Evolutionary conservation across 1,284 basidiomycete genomes (phyloP).

Genomic region (Ganoderma resinaceum): DNA sequence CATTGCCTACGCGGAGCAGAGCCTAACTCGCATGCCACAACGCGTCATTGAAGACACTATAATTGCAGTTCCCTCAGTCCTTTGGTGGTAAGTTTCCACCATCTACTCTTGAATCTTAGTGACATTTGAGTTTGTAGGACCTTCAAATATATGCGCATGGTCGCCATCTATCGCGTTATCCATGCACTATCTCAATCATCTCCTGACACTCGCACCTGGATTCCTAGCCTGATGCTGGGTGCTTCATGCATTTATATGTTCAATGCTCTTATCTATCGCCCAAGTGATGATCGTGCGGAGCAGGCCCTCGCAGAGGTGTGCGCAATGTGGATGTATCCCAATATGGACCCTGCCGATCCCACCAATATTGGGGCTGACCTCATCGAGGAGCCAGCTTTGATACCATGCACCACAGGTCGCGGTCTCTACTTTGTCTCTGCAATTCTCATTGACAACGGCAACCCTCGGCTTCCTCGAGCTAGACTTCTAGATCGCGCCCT

Average conservation of each 20-base stretch:
- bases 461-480: neutral
- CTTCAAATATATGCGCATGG: neutral
- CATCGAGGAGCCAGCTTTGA: neutral
- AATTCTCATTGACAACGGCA: neutral
- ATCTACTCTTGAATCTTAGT: neutral
- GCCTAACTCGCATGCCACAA: neutral
- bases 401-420: neutral
- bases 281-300: neutral
- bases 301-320: neutral
- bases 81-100: neutral
- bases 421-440: neutral
- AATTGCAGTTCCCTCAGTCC: neutral
- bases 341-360: neutral
- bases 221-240: neutral
- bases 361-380: neutral
- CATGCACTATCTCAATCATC: neutral
- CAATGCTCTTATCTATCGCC: neutral
- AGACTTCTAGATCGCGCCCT: too few relatives aligned
- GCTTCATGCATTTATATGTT: neutral
- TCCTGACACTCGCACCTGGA: neutral
- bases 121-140: neutral
- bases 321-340: neutral
- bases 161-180: neutral
- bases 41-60: neutral
- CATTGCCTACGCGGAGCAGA: neutral